Evolutionary conservation across 345 rosid species (phyloP).

Genomic region (Eucalyptus erythrocorys): DNA sequence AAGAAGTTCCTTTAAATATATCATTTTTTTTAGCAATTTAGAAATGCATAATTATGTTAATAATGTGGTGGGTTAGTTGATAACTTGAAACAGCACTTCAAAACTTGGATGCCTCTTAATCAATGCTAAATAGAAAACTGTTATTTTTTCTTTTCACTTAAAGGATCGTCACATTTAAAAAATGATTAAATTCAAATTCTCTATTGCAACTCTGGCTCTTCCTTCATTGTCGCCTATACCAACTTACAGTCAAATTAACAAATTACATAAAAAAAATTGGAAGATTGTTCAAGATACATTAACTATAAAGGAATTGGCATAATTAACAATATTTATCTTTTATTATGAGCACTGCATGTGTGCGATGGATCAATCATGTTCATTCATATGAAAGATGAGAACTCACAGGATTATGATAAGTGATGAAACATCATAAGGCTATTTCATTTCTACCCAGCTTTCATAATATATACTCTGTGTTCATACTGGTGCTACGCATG

Average conservation of each 20-base stretch:
- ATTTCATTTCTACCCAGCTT: no score
- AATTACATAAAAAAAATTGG: no score
- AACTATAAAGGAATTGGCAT: neutral
- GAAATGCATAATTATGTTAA: neutral
- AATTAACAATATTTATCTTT: no score
- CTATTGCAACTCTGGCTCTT: neutral
- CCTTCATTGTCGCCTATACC: neutral
- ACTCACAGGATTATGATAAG: no score
- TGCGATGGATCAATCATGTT: no score
- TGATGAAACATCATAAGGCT: no score
- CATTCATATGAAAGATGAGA: no score
- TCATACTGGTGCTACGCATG: accelerated
- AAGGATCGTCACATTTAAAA: no score
- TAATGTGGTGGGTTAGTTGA: no score
- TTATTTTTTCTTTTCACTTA: no score
- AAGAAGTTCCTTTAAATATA: neutral
- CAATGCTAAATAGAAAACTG: neutral
- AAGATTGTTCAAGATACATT: neutral
- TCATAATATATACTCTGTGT: no score
- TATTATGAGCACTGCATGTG: no score
- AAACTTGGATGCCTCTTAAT: neutral
- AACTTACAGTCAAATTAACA: neutral
- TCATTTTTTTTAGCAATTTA: neutral
- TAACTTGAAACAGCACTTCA: neutral
- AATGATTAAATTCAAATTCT: neutral